A percentile compares a stretch with the other conserved stretches of the same genome.
phyloP scores from a whole-genome alignment of 2,329 filamentous ascomycete species.

The Xylaria multiplex region DNA sequence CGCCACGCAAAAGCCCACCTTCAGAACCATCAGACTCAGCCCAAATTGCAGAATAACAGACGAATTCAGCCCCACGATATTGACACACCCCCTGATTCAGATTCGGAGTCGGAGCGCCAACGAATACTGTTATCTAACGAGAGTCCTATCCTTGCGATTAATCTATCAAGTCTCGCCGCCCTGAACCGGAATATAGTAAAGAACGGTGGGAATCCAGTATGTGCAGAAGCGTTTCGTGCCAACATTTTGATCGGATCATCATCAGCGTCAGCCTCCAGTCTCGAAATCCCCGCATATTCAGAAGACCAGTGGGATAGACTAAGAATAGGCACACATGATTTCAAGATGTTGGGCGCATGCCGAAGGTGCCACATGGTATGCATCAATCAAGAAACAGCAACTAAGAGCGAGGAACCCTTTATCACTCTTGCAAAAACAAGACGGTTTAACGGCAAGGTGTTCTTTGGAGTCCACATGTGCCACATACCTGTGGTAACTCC shows the following conservation, averaged over 20 bases:
- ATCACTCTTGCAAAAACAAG: conserved; percentile 88
- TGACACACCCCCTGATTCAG: conserved; percentile 67
- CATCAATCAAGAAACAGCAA: conserved; percentile 83
- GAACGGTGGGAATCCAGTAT: conserved; percentile 71
- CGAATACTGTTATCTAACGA: conserved; percentile 90
- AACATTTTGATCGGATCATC: conserved; percentile 80
- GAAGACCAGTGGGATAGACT: conserved; percentile 83
- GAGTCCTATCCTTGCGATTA: conserved; percentile 88
- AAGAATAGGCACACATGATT: conserved; percentile 70
- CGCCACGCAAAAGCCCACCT: conserved; percentile 79
- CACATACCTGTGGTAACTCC: conserved; percentile 49
- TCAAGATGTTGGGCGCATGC: conserved; percentile 83
- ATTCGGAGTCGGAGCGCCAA: conserved; percentile 57
- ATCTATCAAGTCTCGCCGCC: conserved; percentile 78
- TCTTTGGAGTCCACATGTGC: conserved; percentile 86
- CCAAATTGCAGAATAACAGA: conserved; percentile 48
- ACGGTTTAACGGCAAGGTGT: conserved; percentile 82
- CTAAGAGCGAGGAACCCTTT: conserved; percentile 85
- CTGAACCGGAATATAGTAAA: conserved; percentile 78
- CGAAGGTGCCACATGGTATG: conserved; percentile 96
- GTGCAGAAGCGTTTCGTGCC: conserved; percentile 82
- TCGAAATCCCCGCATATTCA: conserved; percentile 68
- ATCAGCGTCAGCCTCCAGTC: background rate
- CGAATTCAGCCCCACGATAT: conserved; percentile 65
- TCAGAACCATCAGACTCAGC: conserved; percentile 62